Base-by-base conservation (phyloP, 2,329 filamentous ascomycete species). In the Tothia fuscella region DNA sequence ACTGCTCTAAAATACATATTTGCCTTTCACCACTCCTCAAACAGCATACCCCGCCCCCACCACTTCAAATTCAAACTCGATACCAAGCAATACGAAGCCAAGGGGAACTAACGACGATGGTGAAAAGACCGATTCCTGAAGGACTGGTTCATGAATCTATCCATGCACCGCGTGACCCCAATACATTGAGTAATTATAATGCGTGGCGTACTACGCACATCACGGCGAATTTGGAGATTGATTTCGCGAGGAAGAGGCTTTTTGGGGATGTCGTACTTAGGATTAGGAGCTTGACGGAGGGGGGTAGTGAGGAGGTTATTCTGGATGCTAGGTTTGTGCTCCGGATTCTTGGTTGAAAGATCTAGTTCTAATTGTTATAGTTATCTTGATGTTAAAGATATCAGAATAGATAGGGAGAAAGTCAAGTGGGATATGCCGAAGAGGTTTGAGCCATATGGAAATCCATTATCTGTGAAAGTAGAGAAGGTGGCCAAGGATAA, bases 101-200 rank as follows among this genome's bases (percentile, higher is more conserved):
- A n/a, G n/a, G n/a, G n/a, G n/a, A n/a, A n/a, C n/a, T n/a, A n/a
- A n/a, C n/a, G n/a, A n/a, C n/a, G n/a, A n/a, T n/a, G n/a, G n/a
- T n/a, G n/a, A n/a, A n/a, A n/a, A n/a, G n/a, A n/a, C n/a, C n/a
- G n/a, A n/a, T n/a, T n/a, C n/a, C n/a, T n/a, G n/a, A n/a, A n/a
- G n/a, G n/a, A n/a, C n/a, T n/a, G n/a, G n/a, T n/a, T n/a, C n/a
- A 39, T 22, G 25, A 28, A 10, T 51, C 54, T 30, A 65, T 67
- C 49, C 61, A 58, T 31, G 57, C 59, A 34, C 65, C 69, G 38
- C 76, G 84, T 55, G 89, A 96, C 64, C 87, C 87, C 41, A 93
- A 87, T 60, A 95, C 91, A 20, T 66, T 91, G 45, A 82, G 84
- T 57, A 96, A 96, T 67, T 95, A 95, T 63, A 78, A 84, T 60